Base-by-base conservation (phyloP, 805 yeast genomes). In the Torulaspora indica region DNA sequence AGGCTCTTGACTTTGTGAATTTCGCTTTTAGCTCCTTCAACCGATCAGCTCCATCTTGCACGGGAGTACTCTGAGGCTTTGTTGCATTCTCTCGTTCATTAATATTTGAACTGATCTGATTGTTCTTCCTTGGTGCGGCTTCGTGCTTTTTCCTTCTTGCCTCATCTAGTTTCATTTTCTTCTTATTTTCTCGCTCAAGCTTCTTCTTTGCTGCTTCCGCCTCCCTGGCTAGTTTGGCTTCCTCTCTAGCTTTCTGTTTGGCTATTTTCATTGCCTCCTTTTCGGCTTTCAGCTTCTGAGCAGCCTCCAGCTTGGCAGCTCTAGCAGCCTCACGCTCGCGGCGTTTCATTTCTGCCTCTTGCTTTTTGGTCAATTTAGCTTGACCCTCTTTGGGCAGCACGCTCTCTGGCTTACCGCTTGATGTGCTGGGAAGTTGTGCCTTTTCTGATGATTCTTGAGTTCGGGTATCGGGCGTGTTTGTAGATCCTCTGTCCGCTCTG, bases 1-100 rank as follows among this genome's bases (percentile, higher is more conserved):
- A 47, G 5, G 48, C 36, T 33, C 48, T 48, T 4, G 49, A 38
- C 9, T 45, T 51, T 8, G 54, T 48, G 22, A 51, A 51, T 23
- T 49, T 46, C n/a, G 54, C 54, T 15, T 51, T 51, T 24, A 51
- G 25, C 31, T 48, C 50, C 31, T 46, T 45, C 27, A 51, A 37
- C 29, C 45, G 45, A 32, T 46, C 44, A 31, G 40, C 29, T 10
- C 46, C 49, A 27, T 46, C 43, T 6, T 13, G 45, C 22, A 15
- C 23, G 3, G 34, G 12, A 9, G 34, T 23, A 25, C 32, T 32
- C 14, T 30, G 28, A 18, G 35, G 25, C 34, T 37, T 43, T 25
- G 15, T 25, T 18, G 24, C 13, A 15, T 10, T 18, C 17, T 35
- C 38, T 14, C 17, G 13, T 25, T 36, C 32, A 8, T 12, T 15